Evolutionary conservation across 2,329 filamentous ascomycete species (phyloP).

Genomic region (Passalora sequoiae): DNA sequence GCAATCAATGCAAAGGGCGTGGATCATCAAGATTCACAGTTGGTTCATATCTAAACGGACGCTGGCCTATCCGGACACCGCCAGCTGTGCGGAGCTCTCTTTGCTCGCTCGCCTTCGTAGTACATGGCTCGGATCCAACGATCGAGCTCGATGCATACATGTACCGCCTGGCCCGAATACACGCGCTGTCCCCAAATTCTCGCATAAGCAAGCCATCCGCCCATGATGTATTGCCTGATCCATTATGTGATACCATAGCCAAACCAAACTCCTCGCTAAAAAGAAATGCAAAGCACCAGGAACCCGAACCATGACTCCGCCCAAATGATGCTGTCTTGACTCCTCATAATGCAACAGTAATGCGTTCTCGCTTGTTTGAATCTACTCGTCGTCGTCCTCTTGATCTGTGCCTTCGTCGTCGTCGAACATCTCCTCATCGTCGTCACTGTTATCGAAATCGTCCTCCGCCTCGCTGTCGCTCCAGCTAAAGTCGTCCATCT

Average conservation of each 20-base stretch:
- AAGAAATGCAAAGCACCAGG: constrained; percentile 16
- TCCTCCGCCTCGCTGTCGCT: constrained; percentile 56
- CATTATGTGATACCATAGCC: constrained; percentile 1
- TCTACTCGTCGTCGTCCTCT: constrained; percentile 49
- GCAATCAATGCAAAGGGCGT: too few relatives aligned
- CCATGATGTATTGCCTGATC: neutral
- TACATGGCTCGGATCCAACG: too few relatives aligned
- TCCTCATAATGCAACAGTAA: neutral
- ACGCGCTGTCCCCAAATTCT: constrained; percentile 7
- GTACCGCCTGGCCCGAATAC: neutral
- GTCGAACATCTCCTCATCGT: constrained; percentile 49
- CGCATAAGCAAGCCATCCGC: neutral
- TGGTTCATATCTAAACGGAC: too few relatives aligned
- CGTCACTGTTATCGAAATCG: constrained; percentile 71
- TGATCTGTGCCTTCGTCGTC: constrained; percentile 58
- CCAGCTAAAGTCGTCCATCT: constrained; percentile 65
- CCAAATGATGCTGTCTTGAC: constrained; percentile 8
- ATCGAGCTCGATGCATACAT: neutral
- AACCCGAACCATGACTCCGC: constrained; percentile 3
- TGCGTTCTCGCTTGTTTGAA: neutral
- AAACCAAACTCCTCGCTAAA: constrained; percentile 27
- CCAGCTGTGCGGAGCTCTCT: too few relatives aligned
- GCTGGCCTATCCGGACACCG: too few relatives aligned
- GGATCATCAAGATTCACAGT: too few relatives aligned
- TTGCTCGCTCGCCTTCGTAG: too few relatives aligned